Percentiles rank a stretch among this genome's conserved stretches.
These are phyloP conservation scores for Lupinus albus DNA, from an alignment of 306 rosid genomes.

Conservation along the genomic window DNA sequence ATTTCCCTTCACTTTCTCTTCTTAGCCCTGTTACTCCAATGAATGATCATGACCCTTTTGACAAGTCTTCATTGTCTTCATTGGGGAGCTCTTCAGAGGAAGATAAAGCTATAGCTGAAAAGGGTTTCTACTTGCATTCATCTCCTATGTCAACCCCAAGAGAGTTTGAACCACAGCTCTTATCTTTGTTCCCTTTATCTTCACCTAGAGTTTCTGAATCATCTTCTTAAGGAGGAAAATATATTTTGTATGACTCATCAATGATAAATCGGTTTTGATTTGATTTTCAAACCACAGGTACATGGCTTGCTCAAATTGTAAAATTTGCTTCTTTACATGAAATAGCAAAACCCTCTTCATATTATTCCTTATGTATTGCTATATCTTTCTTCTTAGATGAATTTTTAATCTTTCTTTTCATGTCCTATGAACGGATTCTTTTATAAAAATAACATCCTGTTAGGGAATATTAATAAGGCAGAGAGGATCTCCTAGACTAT, in stretches of 20 bases:
- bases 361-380: background rate
- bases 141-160: constrained; percentile 74
- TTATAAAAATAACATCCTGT: constrained; percentile 17
- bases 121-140: constrained; percentile 84
- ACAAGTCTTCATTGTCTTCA: constrained; percentile 70
- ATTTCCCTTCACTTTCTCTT: constrained; percentile 84
- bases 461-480: constrained; percentile 23
- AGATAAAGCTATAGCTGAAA: constrained; percentile 92
- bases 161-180: constrained; percentile 67
- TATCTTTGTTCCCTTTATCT: constrained; percentile 76
- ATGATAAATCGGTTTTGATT: constrained; percentile 39
- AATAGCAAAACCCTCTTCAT: constrained; percentile 43
- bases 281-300: constrained; percentile 42
- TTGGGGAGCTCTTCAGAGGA: constrained; percentile 82
- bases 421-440: constrained; percentile 15
- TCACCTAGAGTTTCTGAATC: constrained; percentile 86
- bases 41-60: constrained; percentile 65
- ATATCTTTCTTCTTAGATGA: constrained; percentile 38
- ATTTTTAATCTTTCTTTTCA: constrained; percentile 20
- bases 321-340: constrained; percentile 49
- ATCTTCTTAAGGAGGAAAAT: constrained; percentile 49
- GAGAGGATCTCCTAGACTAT: constrained; percentile 12
- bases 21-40: constrained; percentile 94
- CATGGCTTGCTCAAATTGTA: constrained; percentile 62
- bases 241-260: background rate